Conservation (phyloP, 108 stramenopile species). For the Cyclotella sp. region DNA sequence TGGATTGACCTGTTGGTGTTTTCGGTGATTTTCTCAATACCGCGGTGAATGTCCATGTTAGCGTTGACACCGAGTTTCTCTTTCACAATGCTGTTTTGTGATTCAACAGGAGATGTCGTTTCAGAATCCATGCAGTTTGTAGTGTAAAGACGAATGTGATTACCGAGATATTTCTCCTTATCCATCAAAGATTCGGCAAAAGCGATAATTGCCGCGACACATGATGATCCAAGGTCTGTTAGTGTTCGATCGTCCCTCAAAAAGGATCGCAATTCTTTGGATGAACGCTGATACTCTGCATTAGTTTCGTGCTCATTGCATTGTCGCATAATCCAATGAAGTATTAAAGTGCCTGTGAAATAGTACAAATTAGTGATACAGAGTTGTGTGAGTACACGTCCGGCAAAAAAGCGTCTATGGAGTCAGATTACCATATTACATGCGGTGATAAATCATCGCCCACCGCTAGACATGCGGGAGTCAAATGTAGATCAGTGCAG, state of each 20-base stretch:
- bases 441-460: too few relatives aligned
- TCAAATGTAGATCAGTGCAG: too few relatives aligned
- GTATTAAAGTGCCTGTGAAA: too few relatives aligned
- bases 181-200: neutral
- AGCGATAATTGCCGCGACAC: neutral
- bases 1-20: neutral
- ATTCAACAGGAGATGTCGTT: too few relatives aligned
- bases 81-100: too few relatives aligned
- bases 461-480: too few relatives aligned
- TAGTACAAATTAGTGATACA: too few relatives aligned
- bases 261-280: neutral
- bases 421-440: too few relatives aligned
- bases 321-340: neutral
- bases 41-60: neutral
- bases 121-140: constrained; percentile 12
- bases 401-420: too few relatives aligned
- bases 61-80: neutral
- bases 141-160: neutral
- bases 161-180: neutral
- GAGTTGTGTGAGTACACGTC: too few relatives aligned
- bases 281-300: neutral
- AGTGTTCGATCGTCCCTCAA: neutral
- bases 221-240: neutral
- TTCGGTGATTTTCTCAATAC: neutral
- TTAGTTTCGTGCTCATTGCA: neutral